A percentile compares a stretch with the other conserved stretches of the same genome.
phyloP scores from a whole-genome alignment of 257 asterid species.

The Gentiana straminea region DNA sequence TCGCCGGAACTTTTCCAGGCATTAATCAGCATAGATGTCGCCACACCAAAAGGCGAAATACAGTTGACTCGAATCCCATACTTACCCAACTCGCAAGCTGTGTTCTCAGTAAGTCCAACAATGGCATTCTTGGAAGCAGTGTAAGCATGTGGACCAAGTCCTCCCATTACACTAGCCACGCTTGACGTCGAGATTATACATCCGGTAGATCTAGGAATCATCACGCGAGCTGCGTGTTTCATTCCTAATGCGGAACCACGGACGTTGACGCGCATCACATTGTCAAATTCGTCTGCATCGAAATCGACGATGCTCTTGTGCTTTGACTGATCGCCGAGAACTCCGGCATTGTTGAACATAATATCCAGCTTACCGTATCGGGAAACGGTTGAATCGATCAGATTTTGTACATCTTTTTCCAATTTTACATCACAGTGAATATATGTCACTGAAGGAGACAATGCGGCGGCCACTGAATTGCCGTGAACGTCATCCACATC shows the following conservation, averaged over 20 bases:
- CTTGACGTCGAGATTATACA: constrained; percentile 69
- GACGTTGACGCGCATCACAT: constrained; percentile 59
- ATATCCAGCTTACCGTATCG: constrained; percentile 44
- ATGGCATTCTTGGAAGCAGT: constrained; percentile 87
- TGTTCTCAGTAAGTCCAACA: constrained; percentile 61
- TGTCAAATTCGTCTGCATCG: constrained; percentile 58
- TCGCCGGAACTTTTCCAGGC: constrained; percentile 49
- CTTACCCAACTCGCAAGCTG: constrained; percentile 51
- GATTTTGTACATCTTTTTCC: constrained; percentile 41
- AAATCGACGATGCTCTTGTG: constrained; percentile 62
- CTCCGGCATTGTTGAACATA: constrained; percentile 72
- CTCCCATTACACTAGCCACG: constrained; percentile 65
- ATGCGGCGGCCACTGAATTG: constrained; percentile 25
- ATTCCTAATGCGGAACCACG: constrained; percentile 60
- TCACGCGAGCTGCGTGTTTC: constrained; percentile 80
- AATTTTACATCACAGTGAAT: constrained; percentile 54
- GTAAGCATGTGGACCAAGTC: constrained; percentile 75
- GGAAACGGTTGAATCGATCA: constrained; percentile 34
- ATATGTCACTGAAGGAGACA: constrained; percentile 30
- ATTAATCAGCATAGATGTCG: constrained; percentile 66
- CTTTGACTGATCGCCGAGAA: constrained; percentile 54
- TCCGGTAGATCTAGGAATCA: constrained; percentile 40
- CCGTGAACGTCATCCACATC: constrained; percentile 58
- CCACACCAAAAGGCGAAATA: constrained; percentile 87
- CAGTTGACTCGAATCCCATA: constrained; percentile 73